A percentile compares a stretch with the other conserved stretches of the same genome.
Evolutionary conservation across 805 yeast species (phyloP).

Genomic region (Dipodascus geniculatus): DNA sequence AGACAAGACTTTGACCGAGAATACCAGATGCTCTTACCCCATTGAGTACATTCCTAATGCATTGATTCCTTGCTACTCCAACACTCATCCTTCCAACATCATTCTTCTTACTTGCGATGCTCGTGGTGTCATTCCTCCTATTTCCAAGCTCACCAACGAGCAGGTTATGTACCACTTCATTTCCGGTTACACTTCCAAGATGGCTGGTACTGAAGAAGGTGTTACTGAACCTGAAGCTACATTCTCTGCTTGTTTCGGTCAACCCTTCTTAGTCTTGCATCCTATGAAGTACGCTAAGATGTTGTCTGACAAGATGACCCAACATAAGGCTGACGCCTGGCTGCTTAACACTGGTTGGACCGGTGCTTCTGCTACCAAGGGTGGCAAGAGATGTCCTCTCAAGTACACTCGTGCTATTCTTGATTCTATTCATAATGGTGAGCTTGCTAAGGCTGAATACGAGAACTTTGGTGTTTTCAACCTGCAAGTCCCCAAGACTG

Average conservation of each 20-base stretch:
- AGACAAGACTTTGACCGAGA: slow-evolving; percentile 78
- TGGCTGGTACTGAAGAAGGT: slow-evolving; percentile 99
- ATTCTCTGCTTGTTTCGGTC: slow-evolving; percentile 97
- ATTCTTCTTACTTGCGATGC: slow-evolving; percentile 94
- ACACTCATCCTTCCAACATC: slow-evolving; percentile 84
- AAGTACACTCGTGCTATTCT: slow-evolving; percentile 95
- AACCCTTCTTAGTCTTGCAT: slow-evolving; percentile 95
- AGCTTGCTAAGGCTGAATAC: slow-evolving; percentile 64
- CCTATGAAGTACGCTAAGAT: slow-evolving; percentile 97
- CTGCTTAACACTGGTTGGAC: slow-evolving; percentile 98
- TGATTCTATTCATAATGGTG: slow-evolving; percentile 90
- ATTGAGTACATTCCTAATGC: slow-evolving; percentile 95
- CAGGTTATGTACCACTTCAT: slow-evolving; percentile 99
- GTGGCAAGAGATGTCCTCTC: slow-evolving; percentile 96
- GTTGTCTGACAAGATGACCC: slow-evolving; percentile 81
- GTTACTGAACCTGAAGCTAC: slow-evolving; percentile 97
- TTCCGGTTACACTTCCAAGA: slow-evolving; percentile 96
- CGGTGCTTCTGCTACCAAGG: slow-evolving; percentile 82
- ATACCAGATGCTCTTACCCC: slow-evolving; percentile 98
- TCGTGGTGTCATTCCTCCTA: slow-evolving; percentile 95
- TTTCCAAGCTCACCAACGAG: slow-evolving; percentile 81
- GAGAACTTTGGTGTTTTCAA: slow-evolving; percentile 82
- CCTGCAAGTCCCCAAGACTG: slow-evolving; percentile 72
- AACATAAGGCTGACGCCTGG: slow-evolving; percentile 91
- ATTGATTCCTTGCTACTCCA: slow-evolving; percentile 86